Percentiles rank a stretch among this genome's conserved stretches.
phyloP scores from a whole-genome alignment of 495 filamentous ascomycete species.

The Neurospora sp. region DNA sequence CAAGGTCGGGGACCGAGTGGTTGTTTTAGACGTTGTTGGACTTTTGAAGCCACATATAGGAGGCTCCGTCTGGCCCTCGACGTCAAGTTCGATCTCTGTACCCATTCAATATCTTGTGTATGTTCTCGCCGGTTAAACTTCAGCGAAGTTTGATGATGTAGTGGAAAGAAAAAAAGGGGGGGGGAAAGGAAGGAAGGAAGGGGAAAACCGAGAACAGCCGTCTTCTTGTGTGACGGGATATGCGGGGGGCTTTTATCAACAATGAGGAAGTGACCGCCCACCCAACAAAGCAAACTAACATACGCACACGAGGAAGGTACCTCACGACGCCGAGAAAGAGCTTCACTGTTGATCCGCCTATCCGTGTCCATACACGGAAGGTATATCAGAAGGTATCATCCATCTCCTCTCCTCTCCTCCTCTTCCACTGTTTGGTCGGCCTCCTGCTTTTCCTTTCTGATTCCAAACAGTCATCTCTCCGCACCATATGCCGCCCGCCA shows the following conservation, averaged over 20 bases:
- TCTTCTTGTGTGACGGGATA: background rate
- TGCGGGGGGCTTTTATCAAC: background rate
- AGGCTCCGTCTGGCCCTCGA: slow-evolving; percentile 42
- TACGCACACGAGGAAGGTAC: background rate
- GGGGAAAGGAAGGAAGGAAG: background rate
- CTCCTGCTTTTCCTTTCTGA: background rate
- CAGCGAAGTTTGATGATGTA: background rate
- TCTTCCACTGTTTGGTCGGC: background rate
- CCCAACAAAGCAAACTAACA: background rate
- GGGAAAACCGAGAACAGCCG: background rate
- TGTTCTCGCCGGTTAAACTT: background rate
- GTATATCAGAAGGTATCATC: background rate
- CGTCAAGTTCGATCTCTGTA: slow-evolving; percentile 35
- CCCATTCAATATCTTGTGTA: slow-evolving; percentile 30
- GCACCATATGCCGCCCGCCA: background rate
- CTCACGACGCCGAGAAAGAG: background rate
- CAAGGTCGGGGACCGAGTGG: slow-evolving; percentile 15
- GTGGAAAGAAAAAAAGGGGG: background rate
- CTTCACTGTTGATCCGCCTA: background rate
- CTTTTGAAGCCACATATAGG: slow-evolving; percentile 37
- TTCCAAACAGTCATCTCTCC: background rate
- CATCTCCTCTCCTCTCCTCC: background rate
- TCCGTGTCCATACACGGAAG: background rate
- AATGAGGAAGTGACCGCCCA: background rate
- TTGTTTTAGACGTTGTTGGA: slow-evolving; percentile 17